phyloP scores from a whole-genome alignment of 345 rosid species.

The Anastatica hierochuntica region DNA sequence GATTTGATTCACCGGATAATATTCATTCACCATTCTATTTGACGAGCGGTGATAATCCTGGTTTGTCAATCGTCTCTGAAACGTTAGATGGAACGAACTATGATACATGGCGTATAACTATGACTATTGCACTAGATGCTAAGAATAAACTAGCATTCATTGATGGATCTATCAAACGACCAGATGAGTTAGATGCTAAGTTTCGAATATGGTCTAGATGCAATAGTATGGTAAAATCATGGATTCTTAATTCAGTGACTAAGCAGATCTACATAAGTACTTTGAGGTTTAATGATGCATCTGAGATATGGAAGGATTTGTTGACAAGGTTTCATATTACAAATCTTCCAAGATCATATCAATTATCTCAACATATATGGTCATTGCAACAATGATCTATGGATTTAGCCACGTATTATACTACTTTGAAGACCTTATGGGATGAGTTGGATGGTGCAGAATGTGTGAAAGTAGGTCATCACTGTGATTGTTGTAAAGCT shows the following conservation, averaged over 20 bases:
- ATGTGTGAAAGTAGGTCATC: rapidly evolving
- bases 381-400: background rate
- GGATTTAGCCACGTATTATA: background rate
- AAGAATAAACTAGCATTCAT: background rate
- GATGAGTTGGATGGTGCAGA: background rate
- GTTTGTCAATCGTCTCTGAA: background rate
- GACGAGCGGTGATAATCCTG: background rate
- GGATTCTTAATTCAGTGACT: background rate
- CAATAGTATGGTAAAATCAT: background rate
- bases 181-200: background rate
- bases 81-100: background rate
- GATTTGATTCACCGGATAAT: too few relatives aligned
- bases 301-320: background rate
- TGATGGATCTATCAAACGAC: background rate
- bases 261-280: background rate
- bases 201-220: background rate
- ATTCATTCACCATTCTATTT: background rate
- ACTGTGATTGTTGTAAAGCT: background rate
- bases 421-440: background rate
- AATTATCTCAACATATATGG: background rate
- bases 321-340: background rate
- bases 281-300: background rate
- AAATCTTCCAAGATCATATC: background rate
- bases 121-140: background rate
- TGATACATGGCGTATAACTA: background rate